A percentile compares a stretch with the other conserved stretches of the same genome.
phyloP scores from a whole-genome alignment of 202 grass and related monocot genomes.

The Eragrostis tef region DNA sequence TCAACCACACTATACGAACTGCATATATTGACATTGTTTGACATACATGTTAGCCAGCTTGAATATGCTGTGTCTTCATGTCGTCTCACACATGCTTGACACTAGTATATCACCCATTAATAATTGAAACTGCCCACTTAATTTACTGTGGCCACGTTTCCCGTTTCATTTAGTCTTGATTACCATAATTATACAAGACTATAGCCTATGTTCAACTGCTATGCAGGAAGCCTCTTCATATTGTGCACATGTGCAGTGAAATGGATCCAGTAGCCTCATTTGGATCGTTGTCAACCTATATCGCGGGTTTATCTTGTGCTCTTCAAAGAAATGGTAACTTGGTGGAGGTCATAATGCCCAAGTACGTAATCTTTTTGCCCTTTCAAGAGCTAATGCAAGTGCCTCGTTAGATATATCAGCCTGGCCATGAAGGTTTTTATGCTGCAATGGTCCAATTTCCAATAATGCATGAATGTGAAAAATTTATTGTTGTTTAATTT shows the following conservation, averaged over 20 bases:
- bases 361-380: conserved; percentile 41
- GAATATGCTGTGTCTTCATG: neutral
- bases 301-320: conserved; percentile 57
- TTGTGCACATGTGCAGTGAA: conserved; percentile 68
- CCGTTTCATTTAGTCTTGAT: neutral
- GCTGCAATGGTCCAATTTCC: neutral
- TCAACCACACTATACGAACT: neutral
- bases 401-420: conserved; percentile 4
- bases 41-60: conserved; percentile 10
- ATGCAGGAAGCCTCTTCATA: conserved; percentile 56
- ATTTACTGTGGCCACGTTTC: neutral
- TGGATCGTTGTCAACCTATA: conserved; percentile 57
- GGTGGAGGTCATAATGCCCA: conserved; percentile 70
- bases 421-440: conserved; percentile 4
- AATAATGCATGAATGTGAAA: neutral
- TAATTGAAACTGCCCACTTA: neutral
- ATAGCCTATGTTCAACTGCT: conserved; percentile 9
- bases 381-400: neutral
- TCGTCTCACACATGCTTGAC: neutral
- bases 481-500: conserved; percentile 22
- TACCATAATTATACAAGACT: conserved; percentile 7
- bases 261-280: conserved; percentile 55
- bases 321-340: conserved; percentile 62
- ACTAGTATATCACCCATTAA: conserved; percentile 7
- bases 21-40: neutral